These are phyloP conservation scores for Pythium chondricola DNA, from an alignment of 352 stramenopile genomes.

Conservation along the genomic window DNA sequence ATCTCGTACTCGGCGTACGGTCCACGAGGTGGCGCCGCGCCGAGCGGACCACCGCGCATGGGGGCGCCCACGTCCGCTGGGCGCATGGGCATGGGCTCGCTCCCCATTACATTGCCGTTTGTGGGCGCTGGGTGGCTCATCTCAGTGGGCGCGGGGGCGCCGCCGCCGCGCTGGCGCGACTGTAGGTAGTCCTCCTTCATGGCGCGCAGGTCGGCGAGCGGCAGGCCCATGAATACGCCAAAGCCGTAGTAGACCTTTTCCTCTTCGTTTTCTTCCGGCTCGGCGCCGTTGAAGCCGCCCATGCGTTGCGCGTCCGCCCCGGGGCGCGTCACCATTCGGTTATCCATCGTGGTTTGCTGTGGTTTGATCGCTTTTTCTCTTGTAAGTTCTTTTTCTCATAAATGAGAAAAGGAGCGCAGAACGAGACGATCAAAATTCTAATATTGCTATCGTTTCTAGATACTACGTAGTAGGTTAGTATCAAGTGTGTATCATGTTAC, in stretches of 20 bases:
- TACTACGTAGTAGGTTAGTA: background rate
- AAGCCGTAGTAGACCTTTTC: slow-evolving; percentile 89
- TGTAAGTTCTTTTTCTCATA: background rate
- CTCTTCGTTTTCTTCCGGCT: slow-evolving; percentile 56
- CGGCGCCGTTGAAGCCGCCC: slow-evolving; percentile 5
- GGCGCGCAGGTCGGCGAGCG: slow-evolving; percentile 73
- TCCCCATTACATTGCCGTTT: background rate
- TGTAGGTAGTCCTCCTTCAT: slow-evolving; percentile 82
- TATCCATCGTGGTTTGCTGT: slow-evolving; percentile 28
- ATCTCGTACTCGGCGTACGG: slow-evolving; percentile 22
- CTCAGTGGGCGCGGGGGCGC: no score
- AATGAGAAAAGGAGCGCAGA: background rate
- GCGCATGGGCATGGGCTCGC: background rate
- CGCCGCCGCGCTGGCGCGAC: slow-evolving; percentile 15
- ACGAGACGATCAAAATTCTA: background rate
- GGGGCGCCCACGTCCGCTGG: background rate
- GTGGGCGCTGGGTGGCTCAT: slow-evolving; percentile 18
- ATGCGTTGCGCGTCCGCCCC: slow-evolving; percentile 2
- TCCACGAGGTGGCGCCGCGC: background rate
- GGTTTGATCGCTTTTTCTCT: background rate
- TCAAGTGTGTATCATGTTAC: no score
- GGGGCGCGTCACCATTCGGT: slow-evolving; percentile 26
- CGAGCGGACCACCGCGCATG: slow-evolving; percentile 2
- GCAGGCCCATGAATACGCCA: slow-evolving; percentile 83
- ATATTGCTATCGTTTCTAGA: background rate